Base-by-base conservation (phyloP, 805 yeast genomes). In the Wickerhamomyces hampshirensis region DNA sequence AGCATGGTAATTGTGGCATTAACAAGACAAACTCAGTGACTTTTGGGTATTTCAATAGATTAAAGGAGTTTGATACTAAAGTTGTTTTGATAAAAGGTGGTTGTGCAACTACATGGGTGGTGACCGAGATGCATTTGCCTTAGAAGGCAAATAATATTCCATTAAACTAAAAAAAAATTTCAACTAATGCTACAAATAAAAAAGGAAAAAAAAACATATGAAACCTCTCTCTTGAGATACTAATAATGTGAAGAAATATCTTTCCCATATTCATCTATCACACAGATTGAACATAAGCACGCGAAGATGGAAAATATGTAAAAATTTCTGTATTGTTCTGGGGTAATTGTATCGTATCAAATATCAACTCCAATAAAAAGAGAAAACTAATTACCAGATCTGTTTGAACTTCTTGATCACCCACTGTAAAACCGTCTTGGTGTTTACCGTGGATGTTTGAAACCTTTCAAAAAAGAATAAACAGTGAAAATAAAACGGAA, bases 1-100 rank as follows among this genome's bases (percentile, higher is more conserved):
- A 93, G 53, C 98, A 91, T 58, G 98, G 98, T 0, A 91, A 91
- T 55, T 91, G 98, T 60, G 95, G 96, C 0, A 33, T 46, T 4
- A 31, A 40, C 6, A 34, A 19, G 9, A 33, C 19, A 2, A 46
- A 40, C 10, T 39, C 46, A 9, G 31, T 56, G 39, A 26, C 60
- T 34, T 32, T 71, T 62, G 34, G 33, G 31, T 63, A 68, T 3
- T 67, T 59, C 40, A 60, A 57, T 40, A 51, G 58, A 29, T 44
- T 69, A 15, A 38, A 34, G 7, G 26, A 70, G 4, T 63, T 65
- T 45, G 23, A 18, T 1, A 52, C 47, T 15, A 27, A 27, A 15
- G 63, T 69, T 4, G 52, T 53, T 5, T 46, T 46, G n/a, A 38
- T 77, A 2, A 65, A 61, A 31, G 77, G 78, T 14, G 88, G 91